These are phyloP conservation scores for Xylaria sp. DNA, from an alignment of 2,329 filamentous ascomycete species.

Conservation along the genomic window DNA sequence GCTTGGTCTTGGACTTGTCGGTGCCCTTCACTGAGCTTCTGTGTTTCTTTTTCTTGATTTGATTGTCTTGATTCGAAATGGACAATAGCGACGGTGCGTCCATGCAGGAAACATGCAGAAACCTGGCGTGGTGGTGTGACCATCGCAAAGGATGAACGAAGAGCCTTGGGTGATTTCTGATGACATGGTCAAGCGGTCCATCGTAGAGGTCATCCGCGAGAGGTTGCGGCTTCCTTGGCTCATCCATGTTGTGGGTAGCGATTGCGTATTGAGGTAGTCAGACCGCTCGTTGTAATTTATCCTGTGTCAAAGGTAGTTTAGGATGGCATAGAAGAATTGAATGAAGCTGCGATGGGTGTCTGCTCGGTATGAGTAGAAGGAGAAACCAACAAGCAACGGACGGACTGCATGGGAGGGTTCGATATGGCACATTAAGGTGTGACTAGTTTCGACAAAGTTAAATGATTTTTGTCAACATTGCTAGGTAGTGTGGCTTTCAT, in stretches of 20 bases:
- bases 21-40: neutral
- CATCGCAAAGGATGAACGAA: conserved; percentile 12
- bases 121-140: neutral
- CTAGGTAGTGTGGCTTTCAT: neutral
- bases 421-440: neutral
- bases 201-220: conserved; percentile 16
- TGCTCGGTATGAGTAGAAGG: neutral
- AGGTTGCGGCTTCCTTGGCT: neutral
- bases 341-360: neutral
- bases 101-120: conserved; percentile 14
- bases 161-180: conserved; percentile 20
- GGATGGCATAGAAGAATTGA: neutral
- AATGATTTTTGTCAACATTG: neutral
- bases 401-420: too few relatives aligned
- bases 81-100: neutral
- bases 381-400: too few relatives aligned
- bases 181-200: conserved; percentile 19
- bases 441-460: neutral
- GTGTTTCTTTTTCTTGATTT: neutral
- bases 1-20: neutral
- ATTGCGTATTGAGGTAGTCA: neutral
- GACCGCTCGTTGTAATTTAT: neutral
- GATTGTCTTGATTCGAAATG: neutral
- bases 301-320: neutral
- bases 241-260: neutral